Evolutionary conservation across 805 yeast genomes (phyloP), one percentile per base, ranked within the genome.

Genomic region (Candida tibetensis): DNA sequence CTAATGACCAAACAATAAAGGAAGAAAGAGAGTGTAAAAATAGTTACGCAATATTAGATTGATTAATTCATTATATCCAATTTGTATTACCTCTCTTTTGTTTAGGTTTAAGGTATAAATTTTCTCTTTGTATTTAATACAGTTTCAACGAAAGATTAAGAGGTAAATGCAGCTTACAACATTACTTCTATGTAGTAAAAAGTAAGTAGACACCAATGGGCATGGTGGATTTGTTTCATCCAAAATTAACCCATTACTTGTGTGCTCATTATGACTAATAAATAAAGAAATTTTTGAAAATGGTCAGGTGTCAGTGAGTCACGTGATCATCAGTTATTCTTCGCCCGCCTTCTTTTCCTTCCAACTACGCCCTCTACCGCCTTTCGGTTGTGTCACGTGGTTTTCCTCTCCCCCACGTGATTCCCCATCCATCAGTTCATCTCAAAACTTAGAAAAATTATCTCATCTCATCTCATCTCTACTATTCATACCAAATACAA

Each of bases 51-150:
- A 21, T 21, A 21, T 21, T 21, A 7, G 25, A 21, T 21, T 21
- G 10, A 21, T 7, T 21, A 21, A 21, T 21, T 21, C 25, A 21
- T 21, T 21, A 21, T 21, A 21, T 21, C 25, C 9, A 10, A 21
- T 21, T 7, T 21, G 25, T 21, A 21, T 21, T 21, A 7, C 10
- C 25, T 17, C 10, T 14, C 28, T 14, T 10, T 15, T 26, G 22
- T 26, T 17, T 34, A 40, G 41, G 36, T 40, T 44, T 43, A 36
- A 29, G 40, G 47, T 48, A 46, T 46, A 43, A 39, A 34, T 41
- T 47, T 49, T 47, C 36, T 45, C 48, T 54, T 52, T 58, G 63
- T 58, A 58, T 56, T 57, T 58, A 58, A 58, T 56, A 58, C 60
- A 37, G 23, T 31, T 32, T 18, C 15, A 14, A 14, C 16, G 25